A percentile compares a stretch with the other conserved stretches of the same genome.
phyloP scores from a whole-genome alignment of 2,329 filamentous ascomycete genomes.

The Apiospora koreana region DNA sequence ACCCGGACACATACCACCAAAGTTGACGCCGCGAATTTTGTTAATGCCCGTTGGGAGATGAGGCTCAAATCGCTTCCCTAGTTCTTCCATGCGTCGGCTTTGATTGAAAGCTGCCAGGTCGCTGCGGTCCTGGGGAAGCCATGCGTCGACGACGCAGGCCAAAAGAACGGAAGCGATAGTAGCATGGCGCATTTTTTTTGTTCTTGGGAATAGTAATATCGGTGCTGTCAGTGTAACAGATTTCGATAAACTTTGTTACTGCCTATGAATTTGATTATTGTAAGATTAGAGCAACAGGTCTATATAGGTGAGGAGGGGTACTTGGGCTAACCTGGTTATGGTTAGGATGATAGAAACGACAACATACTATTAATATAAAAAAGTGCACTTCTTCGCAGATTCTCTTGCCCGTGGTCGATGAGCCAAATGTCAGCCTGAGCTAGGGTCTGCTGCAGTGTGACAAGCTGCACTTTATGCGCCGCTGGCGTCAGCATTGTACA shows the following conservation, averaged over 20 bases:
- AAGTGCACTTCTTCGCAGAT: not conserved
- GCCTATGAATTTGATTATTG: too few species aligned
- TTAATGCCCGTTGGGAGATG: constrained; percentile 23
- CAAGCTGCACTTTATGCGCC: not conserved
- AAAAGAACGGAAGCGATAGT: constrained; percentile 25
- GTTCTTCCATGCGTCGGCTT: constrained; percentile 31
- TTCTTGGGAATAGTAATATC: not conserved
- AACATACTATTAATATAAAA: not conserved
- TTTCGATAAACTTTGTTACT: not conserved
- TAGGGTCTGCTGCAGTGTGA: too few species aligned
- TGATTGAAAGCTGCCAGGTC: constrained; percentile 35
- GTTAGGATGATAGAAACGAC: not conserved
- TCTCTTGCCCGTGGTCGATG: too few species aligned
- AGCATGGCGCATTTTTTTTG: not conserved
- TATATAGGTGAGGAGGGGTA: too few species aligned
- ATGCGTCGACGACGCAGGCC: constrained; percentile 25
- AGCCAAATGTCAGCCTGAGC: too few species aligned
- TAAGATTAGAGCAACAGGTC: too few species aligned
- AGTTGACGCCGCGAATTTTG: constrained; percentile 28
- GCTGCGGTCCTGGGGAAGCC: constrained; percentile 32
- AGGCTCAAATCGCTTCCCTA: constrained; percentile 34
- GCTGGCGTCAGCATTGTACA: not conserved
- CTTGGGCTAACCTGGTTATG: not conserved
- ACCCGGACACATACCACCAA: constrained; percentile 20
- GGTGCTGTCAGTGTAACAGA: not conserved